Conservation (phyloP, 1,284 basidiomycete species). For the Ceratobasidium sp. region DNA sequence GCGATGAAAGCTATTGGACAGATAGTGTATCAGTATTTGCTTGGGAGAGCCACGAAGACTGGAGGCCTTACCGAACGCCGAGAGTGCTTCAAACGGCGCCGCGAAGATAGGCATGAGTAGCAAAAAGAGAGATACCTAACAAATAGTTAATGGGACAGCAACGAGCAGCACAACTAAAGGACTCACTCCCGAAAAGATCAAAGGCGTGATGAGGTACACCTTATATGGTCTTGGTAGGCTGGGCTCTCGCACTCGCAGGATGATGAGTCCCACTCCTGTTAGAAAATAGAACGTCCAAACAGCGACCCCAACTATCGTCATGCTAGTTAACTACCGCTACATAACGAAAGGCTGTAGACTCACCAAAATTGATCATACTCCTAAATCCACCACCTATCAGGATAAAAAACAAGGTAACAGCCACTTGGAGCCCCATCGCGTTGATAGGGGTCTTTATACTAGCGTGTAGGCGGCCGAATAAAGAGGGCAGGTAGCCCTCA, state of each 20-base stretch:
- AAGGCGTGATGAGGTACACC: conserved; percentile 89
- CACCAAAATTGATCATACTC: conserved; percentile 80
- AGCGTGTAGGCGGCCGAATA: conserved; percentile 79
- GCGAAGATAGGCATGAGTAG: conserved; percentile 95
- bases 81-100: conserved; percentile 86
- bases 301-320: conserved; percentile 67
- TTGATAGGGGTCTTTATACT: conserved; percentile 84
- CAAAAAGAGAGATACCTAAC: conserved; percentile 86
- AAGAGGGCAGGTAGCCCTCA: conserved; percentile 84
- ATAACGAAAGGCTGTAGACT: background rate
- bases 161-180: conserved; percentile 42
- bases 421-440: conserved; percentile 79
- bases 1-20: conserved; percentile 15
- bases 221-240: conserved; percentile 88
- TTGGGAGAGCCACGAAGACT: conserved; percentile 41
- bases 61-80: conserved; percentile 74
- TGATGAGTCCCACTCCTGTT: conserved; percentile 86
- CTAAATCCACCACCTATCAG: conserved; percentile 87
- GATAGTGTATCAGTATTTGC: conserved; percentile 47
- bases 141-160: conserved; percentile 1
- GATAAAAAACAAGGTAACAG: conserved; percentile 78
- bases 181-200: conserved; percentile 84
- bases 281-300: conserved; percentile 92
- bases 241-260: conserved; percentile 91
- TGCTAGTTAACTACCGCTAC: background rate